Evolutionary conservation across 176 grass and related monocot species (phyloP), one percentile per base, ranked within the genome.

Genomic region (Avena insularis): DNA sequence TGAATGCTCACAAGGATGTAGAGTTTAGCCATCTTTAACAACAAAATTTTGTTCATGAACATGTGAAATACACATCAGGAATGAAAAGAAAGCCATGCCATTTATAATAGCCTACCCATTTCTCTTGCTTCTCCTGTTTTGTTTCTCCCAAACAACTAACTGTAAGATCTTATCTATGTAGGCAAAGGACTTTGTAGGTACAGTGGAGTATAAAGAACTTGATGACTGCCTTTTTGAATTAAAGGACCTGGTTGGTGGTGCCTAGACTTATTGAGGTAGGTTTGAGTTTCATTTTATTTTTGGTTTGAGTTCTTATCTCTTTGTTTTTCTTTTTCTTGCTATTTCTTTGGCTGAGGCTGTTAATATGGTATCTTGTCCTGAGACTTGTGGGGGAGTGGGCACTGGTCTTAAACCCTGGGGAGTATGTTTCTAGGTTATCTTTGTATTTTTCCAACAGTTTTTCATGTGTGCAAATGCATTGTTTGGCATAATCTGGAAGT

Each of bases 201-300:
- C 82, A 0, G 79, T 86, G 8, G 96, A 94, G 70, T 94, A 89
- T 73, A 91, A 86, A 82, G 82, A 75, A 50, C 96, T 98, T 47
- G 63, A 83, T 43, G 71, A 27, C 49, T 95, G 88, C 64, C 93
- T 95, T 53, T 66, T 84, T 75, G 76, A 95, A 85, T 87, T 98
- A 65, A 91, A 88, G 69, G 74, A 75, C 40, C 61, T 45, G 78
- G 84, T 92, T 81, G 82, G 84, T 86, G 69, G 78, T 77, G 65
- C 85, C 47, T 87, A 91, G 73, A 66, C 59, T 82, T 54, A 25
- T 58, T 69, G 17, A 82, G 62, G 43, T 78, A 11, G 70, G 13
- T 58, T 38, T 57, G 67, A 54, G 47, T 20, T 72, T 23, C 5
- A 40, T 57, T 40, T 27, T 6, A 35, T 67, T 35, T 67, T 77